Conservation (phyloP, 192 early-diverging fungal species). For the Backusella luteola region DNA sequence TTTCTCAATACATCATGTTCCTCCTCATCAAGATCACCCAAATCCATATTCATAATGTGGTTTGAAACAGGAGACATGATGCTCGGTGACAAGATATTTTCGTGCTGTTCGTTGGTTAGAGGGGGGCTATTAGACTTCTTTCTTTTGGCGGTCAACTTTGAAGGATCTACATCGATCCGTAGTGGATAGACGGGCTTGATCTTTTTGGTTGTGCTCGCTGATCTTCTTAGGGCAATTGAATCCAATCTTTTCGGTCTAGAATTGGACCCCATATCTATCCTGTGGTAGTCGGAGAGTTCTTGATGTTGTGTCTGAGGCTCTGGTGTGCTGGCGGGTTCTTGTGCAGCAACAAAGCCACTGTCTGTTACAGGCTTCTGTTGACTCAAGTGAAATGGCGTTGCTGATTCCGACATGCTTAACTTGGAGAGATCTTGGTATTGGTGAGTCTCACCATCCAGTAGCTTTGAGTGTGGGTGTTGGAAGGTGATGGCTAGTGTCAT, state of each 20-base stretch:
- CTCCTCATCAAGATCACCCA: slow-evolving; percentile 6
- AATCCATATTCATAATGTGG: slow-evolving; percentile 31
- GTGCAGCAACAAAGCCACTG: neutral
- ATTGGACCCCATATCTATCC: neutral
- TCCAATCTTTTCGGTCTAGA: neutral
- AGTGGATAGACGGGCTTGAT: neutral
- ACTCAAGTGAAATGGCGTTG: neutral
- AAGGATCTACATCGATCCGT: neutral
- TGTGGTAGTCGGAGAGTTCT: neutral
- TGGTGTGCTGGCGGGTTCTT: neutral
- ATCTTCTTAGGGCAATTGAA: neutral
- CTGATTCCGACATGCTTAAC: neutral
- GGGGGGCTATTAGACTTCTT: neutral
- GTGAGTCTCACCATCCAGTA: neutral
- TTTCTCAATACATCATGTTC: slow-evolving; percentile 2
- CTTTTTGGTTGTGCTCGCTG: neutral
- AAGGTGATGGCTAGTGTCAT: neutral
- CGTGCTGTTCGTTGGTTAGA: neutral
- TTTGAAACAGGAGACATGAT: neutral
- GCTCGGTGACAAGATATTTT: neutral
- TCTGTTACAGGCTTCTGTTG: neutral
- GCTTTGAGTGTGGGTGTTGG: neutral
- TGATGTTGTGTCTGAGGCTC: neutral
- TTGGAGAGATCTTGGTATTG: neutral
- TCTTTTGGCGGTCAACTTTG: neutral